Evolutionary conservation across 2,329 filamentous ascomycete species (phyloP), one percentile per base, ranked within the genome.

Genomic region (Fusarium chuoi): DNA sequence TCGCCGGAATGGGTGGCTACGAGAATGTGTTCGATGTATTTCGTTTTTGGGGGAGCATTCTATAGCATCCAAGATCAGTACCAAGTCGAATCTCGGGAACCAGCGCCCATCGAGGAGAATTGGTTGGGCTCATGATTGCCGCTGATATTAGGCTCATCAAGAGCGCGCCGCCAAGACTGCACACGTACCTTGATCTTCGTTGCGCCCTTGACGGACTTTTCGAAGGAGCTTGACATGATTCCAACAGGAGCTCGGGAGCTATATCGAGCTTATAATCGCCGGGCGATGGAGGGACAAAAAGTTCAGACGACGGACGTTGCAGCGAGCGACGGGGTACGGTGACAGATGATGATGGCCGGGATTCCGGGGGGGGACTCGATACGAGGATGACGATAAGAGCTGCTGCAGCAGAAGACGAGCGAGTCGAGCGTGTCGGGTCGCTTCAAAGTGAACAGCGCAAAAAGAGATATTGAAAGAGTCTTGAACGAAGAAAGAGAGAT

Each of bases 21-120:
- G 65, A 99, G 89, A 81, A 99, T 98, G 82, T 98, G 95, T 83
- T 99, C 96, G 86, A 99, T 97, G 86, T 98, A 99, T 85, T 99
- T 99, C 64, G 96, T 96, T 86, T 99, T 99, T 58, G 96, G 96
- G 71, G 96, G 94, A 76, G 96, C 96, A 84, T 95, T 93, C 94
- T 97, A 54, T 22, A 48, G 26, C 39, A 38, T 39, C n/a, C 20
- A 28, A 42, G 7, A 54, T 70, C 41, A 70, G 67, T 30, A 70
- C 30, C 28, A 39, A 30, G 42, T 39, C 24, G 12, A 24, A 36
- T 13, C 6, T 7, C 3, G 14, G 35, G 20, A 15, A 42, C 12
- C 24, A 39, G n/a, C 11, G 14, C 22, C 26, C 18, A 6, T 26
- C n/a, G 44, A 51, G 17, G 11, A 11, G 55, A 41, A 44, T 35